Evolutionary conservation across 208 protist species (phyloP).

Genomic region (Trichomonas gallinae): DNA sequence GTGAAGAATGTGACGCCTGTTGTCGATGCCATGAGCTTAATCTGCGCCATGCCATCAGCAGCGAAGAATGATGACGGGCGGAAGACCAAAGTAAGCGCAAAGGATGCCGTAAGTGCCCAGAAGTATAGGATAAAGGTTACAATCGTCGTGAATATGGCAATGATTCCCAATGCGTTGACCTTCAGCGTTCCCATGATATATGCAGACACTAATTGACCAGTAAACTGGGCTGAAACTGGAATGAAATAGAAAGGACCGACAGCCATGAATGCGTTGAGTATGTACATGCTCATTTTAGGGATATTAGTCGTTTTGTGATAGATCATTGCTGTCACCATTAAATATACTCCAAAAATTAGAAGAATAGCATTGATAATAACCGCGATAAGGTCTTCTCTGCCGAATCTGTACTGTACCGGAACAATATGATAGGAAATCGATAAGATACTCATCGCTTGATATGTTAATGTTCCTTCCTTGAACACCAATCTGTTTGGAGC

Average conservation of each 20-base stretch:
- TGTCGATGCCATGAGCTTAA: not conserved
- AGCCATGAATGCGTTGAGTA: not conserved
- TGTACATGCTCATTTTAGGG: not conserved
- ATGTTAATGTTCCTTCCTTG: not conserved
- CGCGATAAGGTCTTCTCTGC: not conserved
- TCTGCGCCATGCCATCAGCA: not conserved
- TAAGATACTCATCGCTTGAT: not conserved
- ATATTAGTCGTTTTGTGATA: not conserved
- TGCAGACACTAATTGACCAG: not conserved
- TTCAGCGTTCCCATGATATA: not conserved
- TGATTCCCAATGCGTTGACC: not conserved
- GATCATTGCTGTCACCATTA: not conserved
- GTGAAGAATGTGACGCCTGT: not conserved
- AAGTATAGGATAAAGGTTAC: not conserved
- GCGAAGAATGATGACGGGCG: not conserved
- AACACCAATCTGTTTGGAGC: not conserved
- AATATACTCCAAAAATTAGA: not conserved
- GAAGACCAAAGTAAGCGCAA: not conserved
- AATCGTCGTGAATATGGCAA: not conserved
- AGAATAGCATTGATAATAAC: not conserved
- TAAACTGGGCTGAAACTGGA: not conserved
- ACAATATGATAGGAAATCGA: not conserved
- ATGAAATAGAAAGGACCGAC: not conserved
- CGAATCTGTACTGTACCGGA: not conserved
- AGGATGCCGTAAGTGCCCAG: not conserved